These are phyloP conservation scores for Ambrosia artemisiifolia DNA, from an alignment of 129 eudicot genomes.

Conservation along the genomic window DNA sequence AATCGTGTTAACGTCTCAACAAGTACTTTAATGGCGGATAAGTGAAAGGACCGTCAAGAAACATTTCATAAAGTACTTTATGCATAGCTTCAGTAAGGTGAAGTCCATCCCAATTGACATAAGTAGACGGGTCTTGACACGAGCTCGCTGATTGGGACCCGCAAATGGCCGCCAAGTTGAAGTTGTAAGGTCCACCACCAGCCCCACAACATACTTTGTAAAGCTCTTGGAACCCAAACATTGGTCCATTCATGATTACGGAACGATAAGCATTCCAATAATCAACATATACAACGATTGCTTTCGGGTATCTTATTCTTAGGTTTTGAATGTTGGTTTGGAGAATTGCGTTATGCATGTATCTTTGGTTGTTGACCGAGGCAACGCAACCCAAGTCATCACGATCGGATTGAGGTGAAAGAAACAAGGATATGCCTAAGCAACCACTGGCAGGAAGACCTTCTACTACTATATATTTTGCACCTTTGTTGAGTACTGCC, in stretches of 20 bases:
- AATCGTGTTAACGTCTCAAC: slow-evolving; percentile 33
- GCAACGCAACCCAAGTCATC: slow-evolving; percentile 62
- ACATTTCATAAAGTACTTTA: slow-evolving; percentile 42
- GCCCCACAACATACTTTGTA: slow-evolving; percentile 74
- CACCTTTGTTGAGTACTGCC: slow-evolving; percentile 66
- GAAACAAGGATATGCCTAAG: slow-evolving; percentile 51
- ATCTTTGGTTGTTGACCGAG: slow-evolving; percentile 44
- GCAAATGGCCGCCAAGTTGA: slow-evolving; percentile 34
- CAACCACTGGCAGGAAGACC: slow-evolving; percentile 82
- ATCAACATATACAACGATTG: slow-evolving; percentile 54
- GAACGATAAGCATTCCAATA: slow-evolving; percentile 51
- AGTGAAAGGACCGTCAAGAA: slow-evolving; percentile 41
- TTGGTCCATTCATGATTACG: slow-evolving; percentile 36
- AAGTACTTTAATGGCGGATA: slow-evolving; percentile 46
- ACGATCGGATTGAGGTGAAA: slow-evolving; percentile 39
- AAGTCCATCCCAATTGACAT: slow-evolving; percentile 83
- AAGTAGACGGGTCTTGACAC: slow-evolving; percentile 53
- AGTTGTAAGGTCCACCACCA: slow-evolving; percentile 51
- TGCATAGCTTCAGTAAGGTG: slow-evolving; percentile 83
- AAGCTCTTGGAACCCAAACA: slow-evolving; percentile 58
- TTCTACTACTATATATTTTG: slow-evolving; percentile 70
- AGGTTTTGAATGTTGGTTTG: slow-evolving; percentile 42
- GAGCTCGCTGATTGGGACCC: slow-evolving; percentile 53
- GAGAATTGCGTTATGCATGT: slow-evolving; percentile 49
- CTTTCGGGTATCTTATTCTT: slow-evolving; percentile 44